A percentile compares a stretch with the other conserved stretches of the same genome.
Evolutionary conservation across 176 grass and related monocot species (phyloP).

Genomic region (Rhynchospora breviuscula): DNA sequence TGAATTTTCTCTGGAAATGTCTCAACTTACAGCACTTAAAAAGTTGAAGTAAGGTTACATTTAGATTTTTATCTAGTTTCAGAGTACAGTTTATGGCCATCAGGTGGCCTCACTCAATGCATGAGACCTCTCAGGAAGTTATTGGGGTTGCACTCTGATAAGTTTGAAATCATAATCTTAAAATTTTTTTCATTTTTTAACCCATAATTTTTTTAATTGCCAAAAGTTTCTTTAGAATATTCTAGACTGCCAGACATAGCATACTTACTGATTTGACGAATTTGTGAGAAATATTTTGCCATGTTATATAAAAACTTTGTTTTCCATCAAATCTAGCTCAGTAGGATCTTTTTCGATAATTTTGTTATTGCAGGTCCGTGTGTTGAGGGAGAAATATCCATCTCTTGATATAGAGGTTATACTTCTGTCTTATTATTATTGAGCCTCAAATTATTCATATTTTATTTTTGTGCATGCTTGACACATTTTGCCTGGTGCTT

Average conservation of each 20-base stretch:
- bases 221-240: background rate
- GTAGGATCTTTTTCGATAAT: background rate
- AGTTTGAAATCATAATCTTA: background rate
- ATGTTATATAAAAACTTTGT: background rate
- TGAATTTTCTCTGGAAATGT: background rate
- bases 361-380: conserved; percentile 45
- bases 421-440: background rate
- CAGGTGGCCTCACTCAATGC: background rate
- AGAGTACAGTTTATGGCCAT: background rate
- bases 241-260: background rate
- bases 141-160: background rate
- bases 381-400: conserved; percentile 85
- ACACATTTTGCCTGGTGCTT: background rate
- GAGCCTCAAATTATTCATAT: background rate
- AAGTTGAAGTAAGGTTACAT: background rate
- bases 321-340: background rate
- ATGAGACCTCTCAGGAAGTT: background rate
- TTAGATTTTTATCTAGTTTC: background rate
- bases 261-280: background rate
- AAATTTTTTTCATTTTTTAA: background rate
- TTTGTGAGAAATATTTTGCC: background rate
- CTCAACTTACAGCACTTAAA: background rate
- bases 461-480: background rate
- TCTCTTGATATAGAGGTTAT: conserved; percentile 90
- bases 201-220: background rate